These are phyloP conservation scores for Kwoniella dendrophila DNA, from an alignment of 768 basidiomycete genomes.

Conservation along the genomic window DNA sequence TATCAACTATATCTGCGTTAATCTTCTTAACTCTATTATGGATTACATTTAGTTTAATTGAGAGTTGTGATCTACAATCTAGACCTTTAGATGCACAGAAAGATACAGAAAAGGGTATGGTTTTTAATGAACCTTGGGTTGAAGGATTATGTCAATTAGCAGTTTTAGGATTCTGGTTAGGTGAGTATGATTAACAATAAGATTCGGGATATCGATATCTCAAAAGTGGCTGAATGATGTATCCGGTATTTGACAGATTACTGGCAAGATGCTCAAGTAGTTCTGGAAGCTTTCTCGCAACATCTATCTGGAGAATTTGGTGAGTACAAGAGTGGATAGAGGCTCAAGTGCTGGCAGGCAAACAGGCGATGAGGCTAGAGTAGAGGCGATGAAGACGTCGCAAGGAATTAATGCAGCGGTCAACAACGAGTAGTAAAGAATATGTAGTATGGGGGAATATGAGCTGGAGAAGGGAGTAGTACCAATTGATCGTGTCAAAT, in stretches of 20 bases:
- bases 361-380: too few relatives aligned
- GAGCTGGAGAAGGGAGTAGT: too few relatives aligned
- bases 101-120: constrained; percentile 10
- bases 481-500: background rate
- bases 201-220: too few relatives aligned
- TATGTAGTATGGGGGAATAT: background rate
- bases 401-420: background rate
- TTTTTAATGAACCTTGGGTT: constrained; percentile 19
- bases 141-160: constrained; percentile 8
- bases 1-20: constrained; percentile 26
- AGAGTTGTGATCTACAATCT: constrained; percentile 19
- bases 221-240: too few relatives aligned
- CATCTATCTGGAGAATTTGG: constrained; percentile 6
- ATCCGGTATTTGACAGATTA: background rate
- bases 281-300: constrained; percentile 10
- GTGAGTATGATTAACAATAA: constrained; percentile 17
- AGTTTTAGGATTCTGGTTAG: constrained; percentile 20
- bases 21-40: constrained; percentile 40
- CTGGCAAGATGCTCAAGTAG: constrained; percentile 7
- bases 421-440: background rate
- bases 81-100: background rate
- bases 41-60: constrained; percentile 34
- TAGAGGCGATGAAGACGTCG: too few relatives aligned
- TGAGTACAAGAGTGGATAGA: too few relatives aligned
- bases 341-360: too few relatives aligned